These are phyloP conservation scores for Cyclotella baltica DNA, from an alignment of 108 stramenopile genomes.

Conservation along the genomic window DNA sequence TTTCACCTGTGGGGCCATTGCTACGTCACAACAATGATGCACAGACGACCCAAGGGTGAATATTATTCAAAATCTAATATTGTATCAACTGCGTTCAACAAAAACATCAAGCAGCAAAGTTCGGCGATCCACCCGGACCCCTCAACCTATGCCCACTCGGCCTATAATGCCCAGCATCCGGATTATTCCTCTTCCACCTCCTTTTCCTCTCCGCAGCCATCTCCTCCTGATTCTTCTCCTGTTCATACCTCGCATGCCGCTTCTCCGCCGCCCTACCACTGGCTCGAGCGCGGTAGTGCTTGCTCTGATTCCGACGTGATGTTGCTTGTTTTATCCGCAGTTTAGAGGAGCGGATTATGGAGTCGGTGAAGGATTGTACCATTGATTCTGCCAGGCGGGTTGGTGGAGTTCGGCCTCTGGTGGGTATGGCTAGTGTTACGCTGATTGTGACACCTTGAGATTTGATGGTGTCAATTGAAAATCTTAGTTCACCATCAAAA, in stretches of 20 bases:
- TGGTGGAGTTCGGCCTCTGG: slow-evolving; percentile 53
- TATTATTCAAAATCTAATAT: no score
- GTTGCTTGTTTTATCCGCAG: slow-evolving; percentile 61
- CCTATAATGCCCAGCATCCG: slow-evolving; percentile 78
- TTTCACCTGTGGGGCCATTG: no score
- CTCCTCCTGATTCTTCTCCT: slow-evolving; percentile 77
- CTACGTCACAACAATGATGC: no score
- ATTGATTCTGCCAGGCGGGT: slow-evolving; percentile 48
- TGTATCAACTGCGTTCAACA: background rate
- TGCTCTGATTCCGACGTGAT: slow-evolving; percentile 63
- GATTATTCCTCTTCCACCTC: slow-evolving; percentile 81
- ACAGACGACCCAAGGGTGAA: no score
- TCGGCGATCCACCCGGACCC: slow-evolving; percentile 23
- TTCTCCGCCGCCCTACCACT: slow-evolving; percentile 58
- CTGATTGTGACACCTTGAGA: slow-evolving; percentile 33
- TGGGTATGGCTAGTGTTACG: slow-evolving; percentile 61
- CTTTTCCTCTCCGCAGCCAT: slow-evolving; percentile 84
- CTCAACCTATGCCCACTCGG: slow-evolving; percentile 72
- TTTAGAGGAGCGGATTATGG: slow-evolving; percentile 56
- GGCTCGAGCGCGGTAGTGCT: slow-evolving; percentile 57
- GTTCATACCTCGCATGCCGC: slow-evolving; percentile 63
- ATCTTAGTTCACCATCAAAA: slow-evolving; percentile 81
- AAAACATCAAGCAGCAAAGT: slow-evolving; percentile 1
- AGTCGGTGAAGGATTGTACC: slow-evolving; percentile 56
- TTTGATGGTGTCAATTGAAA: slow-evolving; percentile 39